These are phyloP conservation scores for Monosporozyma unispora DNA, from an alignment of 805 yeast species.

Conservation along the genomic window DNA sequence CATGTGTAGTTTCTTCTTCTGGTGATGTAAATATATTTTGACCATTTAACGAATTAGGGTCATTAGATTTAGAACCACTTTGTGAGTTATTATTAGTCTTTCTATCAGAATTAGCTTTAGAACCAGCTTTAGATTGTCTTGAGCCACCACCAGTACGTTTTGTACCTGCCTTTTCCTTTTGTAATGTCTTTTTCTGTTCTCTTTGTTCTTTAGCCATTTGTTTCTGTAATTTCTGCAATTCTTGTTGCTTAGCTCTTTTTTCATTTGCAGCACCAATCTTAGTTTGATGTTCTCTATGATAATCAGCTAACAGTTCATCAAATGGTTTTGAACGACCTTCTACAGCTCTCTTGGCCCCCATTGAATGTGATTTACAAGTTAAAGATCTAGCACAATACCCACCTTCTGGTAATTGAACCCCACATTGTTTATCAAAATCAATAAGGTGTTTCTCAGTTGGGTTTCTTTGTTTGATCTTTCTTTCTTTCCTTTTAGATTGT, in stretches of 20 bases:
- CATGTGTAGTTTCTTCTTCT: constrained; percentile 88
- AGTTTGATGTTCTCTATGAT: constrained; percentile 88
- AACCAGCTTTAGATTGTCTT: constrained; percentile 5
- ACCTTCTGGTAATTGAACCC: constrained; percentile 90
- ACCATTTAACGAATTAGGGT: neutral
- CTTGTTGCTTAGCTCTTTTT: constrained; percentile 65
- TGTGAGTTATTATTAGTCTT: neutral
- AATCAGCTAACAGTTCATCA: constrained; percentile 77
- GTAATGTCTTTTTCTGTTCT: constrained; percentile 25
- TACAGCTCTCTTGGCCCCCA: constrained; percentile 97
- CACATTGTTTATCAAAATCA: constrained; percentile 91
- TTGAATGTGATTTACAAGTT: constrained; percentile 95
- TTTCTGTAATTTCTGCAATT: constrained; percentile 27
- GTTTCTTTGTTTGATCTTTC: constrained; percentile 43
- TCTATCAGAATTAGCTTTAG: constrained; percentile 1
- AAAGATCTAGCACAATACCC: constrained; percentile 91
- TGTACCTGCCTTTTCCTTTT: constrained; percentile 26
- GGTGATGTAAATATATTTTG: constrained; percentile 55
- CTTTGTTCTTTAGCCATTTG: constrained; percentile 22
- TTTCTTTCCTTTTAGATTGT: constrained; percentile 26
- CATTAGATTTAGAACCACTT: neutral
- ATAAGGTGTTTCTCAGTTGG: constrained; percentile 63
- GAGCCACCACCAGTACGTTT: constrained; percentile 23
- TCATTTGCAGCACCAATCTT: constrained; percentile 75
- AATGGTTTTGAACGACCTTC: constrained; percentile 89